These are phyloP conservation scores for Aurantiochytrium sp. DNA, from an alignment of 108 stramenopile species.

Conservation along the genomic window DNA sequence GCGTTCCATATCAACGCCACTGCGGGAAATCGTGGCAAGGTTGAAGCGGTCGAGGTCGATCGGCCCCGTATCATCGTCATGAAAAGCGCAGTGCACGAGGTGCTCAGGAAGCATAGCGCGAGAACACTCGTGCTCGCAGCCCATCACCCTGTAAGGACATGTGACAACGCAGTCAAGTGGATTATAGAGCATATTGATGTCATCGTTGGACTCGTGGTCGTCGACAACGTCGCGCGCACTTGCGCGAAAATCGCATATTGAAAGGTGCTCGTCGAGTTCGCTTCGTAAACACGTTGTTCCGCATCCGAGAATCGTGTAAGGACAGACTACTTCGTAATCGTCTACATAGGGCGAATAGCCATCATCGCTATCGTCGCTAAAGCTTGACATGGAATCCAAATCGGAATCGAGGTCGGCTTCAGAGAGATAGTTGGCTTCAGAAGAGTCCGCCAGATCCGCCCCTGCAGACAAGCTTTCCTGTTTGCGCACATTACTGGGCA, in stretches of 20 bases:
- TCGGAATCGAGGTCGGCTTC: neutral
- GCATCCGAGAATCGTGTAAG: constrained; percentile 11
- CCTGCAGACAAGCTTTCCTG: no score
- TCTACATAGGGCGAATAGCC: neutral
- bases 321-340: neutral
- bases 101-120: neutral
- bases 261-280: neutral
- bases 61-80: neutral
- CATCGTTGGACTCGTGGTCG: neutral
- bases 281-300: neutral
- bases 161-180: neutral
- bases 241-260: neutral
- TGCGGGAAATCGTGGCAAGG: neutral
- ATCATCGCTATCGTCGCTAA: neutral
- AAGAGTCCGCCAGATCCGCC: no score
- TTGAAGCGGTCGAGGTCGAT: neutral
- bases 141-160: neutral
- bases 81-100: neutral
- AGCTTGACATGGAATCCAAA: neutral
- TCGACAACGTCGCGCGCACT: neutral
- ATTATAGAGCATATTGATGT: neutral
- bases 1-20: neutral
- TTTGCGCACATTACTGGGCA: neutral
- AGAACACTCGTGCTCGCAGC: neutral
- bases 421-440: neutral